Percentiles rank a stretch among this genome's conserved stretches.
Conservation (phyloP, 2,329 filamentous ascomycete species). For the Colletotrichum ledebouriae region DNA sequence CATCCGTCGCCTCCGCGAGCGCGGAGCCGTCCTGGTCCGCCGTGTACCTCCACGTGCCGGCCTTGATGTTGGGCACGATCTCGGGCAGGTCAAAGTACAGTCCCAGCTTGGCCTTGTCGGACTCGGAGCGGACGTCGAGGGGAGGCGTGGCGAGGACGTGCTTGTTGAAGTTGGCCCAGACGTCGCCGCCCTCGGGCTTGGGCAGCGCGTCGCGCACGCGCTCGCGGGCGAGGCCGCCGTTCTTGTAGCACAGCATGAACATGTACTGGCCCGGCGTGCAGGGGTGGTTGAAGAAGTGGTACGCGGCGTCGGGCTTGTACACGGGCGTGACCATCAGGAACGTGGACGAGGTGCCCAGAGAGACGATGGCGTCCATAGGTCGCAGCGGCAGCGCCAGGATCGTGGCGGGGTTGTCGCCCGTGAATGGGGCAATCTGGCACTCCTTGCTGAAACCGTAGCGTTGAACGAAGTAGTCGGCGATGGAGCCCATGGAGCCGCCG, state of each 20-base stretch:
- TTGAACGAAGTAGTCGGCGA: constrained; percentile 83
- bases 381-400: constrained; percentile 91
- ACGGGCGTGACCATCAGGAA: constrained; percentile 97
- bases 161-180: constrained; percentile 87
- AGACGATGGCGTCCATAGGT: constrained; percentile 92
- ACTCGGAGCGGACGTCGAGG: constrained; percentile 70
- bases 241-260: constrained; percentile 99
- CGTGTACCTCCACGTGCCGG: constrained; percentile 89
- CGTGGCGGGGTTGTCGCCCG: constrained; percentile 95
- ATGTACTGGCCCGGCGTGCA: constrained; percentile 93
- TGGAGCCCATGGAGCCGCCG: constrained; percentile 79
- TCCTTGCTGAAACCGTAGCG: constrained; percentile 82
- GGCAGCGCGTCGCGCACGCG: constrained; percentile 87
- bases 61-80: constrained; percentile 90
- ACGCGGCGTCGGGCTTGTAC: constrained; percentile 89
- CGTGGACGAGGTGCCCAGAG: constrained; percentile 93
- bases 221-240: constrained; percentile 93
- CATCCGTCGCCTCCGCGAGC: constrained; percentile 49
- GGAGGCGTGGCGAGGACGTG: constrained; percentile 76
- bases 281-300: constrained; percentile 99
- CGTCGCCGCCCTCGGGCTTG: constrained; percentile 60
- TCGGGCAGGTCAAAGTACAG: constrained; percentile 97
- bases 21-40: constrained; percentile 67
- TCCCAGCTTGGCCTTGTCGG: constrained; percentile 81
- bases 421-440: constrained; percentile 87